These are phyloP conservation scores for Lavandula angustifolia DNA, from an alignment of 257 asterid genomes.

Conservation along the genomic window DNA sequence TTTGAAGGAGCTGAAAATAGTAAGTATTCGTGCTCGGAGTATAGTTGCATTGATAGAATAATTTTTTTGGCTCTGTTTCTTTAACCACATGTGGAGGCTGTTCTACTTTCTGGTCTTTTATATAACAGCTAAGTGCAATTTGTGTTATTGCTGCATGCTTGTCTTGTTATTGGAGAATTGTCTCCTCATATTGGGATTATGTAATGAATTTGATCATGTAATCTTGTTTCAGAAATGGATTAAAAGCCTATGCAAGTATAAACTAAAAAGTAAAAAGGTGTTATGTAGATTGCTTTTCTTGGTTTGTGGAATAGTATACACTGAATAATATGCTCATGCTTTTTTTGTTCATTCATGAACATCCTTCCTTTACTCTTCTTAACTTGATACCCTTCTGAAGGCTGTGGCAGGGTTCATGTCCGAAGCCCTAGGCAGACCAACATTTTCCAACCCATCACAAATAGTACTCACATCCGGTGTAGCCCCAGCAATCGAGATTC, in stretches of 20 bases:
- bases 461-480: constrained; percentile 58
- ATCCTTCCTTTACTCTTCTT: too few species aligned
- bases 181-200: background rate
- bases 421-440: constrained; percentile 47
- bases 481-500: constrained; percentile 63
- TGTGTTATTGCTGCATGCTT: background rate
- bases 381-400: constrained; percentile 32
- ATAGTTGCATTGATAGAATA: background rate
- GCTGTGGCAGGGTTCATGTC: constrained; percentile 67
- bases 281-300: background rate
- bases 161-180: background rate
- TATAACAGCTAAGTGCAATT: background rate
- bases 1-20: constrained; percentile 60
- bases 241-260: too few species aligned
- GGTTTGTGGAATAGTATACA: background rate
- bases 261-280: background rate
- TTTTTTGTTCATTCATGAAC: background rate
- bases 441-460: constrained; percentile 50
- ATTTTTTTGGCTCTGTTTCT: background rate
- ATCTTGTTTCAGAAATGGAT: background rate
- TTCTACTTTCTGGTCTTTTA: background rate
- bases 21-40: constrained; percentile 22
- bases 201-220: too few species aligned
- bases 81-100: background rate
- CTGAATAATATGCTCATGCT: background rate